Conservation (phyloP, 768 basidiomycete species). For the Lactifluus hygrophoroides region DNA sequence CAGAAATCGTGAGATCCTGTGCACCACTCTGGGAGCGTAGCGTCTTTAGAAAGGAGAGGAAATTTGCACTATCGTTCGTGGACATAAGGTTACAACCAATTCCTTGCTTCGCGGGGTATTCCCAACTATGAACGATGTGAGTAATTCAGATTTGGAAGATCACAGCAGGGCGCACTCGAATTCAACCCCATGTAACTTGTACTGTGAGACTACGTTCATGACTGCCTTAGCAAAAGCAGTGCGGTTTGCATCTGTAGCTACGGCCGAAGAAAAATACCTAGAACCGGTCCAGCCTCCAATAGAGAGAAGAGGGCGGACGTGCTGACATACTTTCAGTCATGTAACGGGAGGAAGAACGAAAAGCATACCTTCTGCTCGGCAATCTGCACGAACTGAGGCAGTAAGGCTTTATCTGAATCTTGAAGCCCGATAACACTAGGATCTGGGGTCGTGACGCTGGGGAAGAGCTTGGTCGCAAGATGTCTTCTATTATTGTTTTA, state of each 20-base stretch:
- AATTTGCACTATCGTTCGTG: constrained; percentile 60
- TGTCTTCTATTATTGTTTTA: too few species aligned
- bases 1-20: constrained; percentile 49
- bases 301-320: constrained; percentile 46
- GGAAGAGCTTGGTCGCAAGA: neutral
- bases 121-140: constrained; percentile 54
- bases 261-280: constrained; percentile 50
- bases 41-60: constrained; percentile 63
- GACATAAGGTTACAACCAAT: constrained; percentile 59
- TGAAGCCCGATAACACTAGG: constrained; percentile 28
- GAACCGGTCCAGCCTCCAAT: constrained; percentile 70
- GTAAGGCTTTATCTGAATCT: constrained; percentile 38
- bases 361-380: constrained; percentile 31
- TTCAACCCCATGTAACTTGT: constrained; percentile 51
- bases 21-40: constrained; percentile 50
- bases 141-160: neutral
- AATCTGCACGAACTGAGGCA: constrained; percentile 49
- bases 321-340: constrained; percentile 28
- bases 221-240: constrained; percentile 59
- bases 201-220: constrained; percentile 37
- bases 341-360: neutral
- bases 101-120: constrained; percentile 65
- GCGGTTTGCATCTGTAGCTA: constrained; percentile 48
- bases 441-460: constrained; percentile 30
- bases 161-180: constrained; percentile 23